A percentile compares a stretch with the other conserved stretches of the same genome.
Conservation (phyloP, 441 rosid genomes). For the Adansonia gregorii region DNA sequence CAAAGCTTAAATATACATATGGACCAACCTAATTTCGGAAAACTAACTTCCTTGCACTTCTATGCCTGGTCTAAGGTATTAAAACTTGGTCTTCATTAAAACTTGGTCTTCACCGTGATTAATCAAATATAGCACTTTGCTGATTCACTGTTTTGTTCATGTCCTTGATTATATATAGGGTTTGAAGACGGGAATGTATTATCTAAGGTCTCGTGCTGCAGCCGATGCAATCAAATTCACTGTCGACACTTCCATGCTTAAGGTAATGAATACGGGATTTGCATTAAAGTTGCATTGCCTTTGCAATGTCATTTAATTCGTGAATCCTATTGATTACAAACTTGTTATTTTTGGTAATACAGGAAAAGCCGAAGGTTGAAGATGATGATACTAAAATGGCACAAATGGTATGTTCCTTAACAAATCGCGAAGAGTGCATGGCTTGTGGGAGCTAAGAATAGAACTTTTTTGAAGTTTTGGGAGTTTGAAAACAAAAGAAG, state of each 20-base stretch:
- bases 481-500: no score
- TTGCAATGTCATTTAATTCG: neutral
- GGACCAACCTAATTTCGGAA: slow-evolving; percentile 86
- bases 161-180: slow-evolving; percentile 49
- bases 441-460: slow-evolving; percentile 74
- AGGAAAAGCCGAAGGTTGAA: slow-evolving; percentile 44
- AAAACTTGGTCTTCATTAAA: neutral
- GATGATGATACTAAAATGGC: slow-evolving; percentile 67
- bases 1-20: slow-evolving; percentile 91
- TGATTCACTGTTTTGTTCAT: neutral
- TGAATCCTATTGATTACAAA: neutral
- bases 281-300: neutral
- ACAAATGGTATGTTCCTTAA: slow-evolving; percentile 83
- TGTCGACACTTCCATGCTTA: slow-evolving; percentile 68
- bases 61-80: slow-evolving; percentile 86
- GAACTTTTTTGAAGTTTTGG: neutral
- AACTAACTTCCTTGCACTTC: slow-evolving; percentile 82
- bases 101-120: neutral
- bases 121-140: neutral
- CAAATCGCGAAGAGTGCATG: slow-evolving; percentile 87
- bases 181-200: slow-evolving; percentile 91
- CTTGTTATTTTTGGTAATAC: slow-evolving; percentile 19
- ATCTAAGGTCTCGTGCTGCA: slow-evolving; percentile 83
- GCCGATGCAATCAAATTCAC: slow-evolving; percentile 99
- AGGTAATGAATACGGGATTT: slow-evolving; percentile 38